These are phyloP conservation scores for Butyriboletus appendiculatus DNA, from an alignment of 1,284 basidiomycete genomes.

Conservation along the genomic window DNA sequence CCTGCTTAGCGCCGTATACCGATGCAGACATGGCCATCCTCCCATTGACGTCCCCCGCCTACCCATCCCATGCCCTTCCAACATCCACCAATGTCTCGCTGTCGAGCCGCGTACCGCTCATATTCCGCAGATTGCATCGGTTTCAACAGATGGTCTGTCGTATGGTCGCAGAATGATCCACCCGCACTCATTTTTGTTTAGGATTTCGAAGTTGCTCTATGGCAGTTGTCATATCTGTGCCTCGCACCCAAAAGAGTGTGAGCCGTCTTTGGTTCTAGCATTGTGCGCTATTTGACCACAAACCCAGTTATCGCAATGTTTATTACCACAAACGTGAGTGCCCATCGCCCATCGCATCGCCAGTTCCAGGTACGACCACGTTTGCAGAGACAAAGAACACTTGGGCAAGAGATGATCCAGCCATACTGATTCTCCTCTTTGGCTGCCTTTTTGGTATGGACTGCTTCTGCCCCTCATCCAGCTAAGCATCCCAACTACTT, in stretches of 20 bases:
- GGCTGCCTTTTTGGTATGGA: constrained; percentile 71
- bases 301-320: constrained; percentile 78
- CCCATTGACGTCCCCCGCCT: constrained; percentile 51
- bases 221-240: constrained; percentile 92
- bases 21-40: constrained; percentile 45
- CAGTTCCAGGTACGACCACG: background rate
- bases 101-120: constrained; percentile 68
- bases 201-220: constrained; percentile 95
- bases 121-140: constrained; percentile 75
- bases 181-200: constrained; percentile 35
- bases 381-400: constrained; percentile 92
- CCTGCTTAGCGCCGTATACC: too few species aligned
- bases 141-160: constrained; percentile 81
- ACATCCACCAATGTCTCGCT: constrained; percentile 37
- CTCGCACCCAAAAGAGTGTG: constrained; percentile 89
- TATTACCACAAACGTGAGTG: constrained; percentile 85
- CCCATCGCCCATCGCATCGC: too few species aligned
- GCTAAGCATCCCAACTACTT: background rate
- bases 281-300: constrained; percentile 13
- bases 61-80: constrained; percentile 39
- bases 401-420: constrained; percentile 95
- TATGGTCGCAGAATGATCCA: background rate
- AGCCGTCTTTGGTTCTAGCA: constrained; percentile 37
- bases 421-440: constrained; percentile 83
- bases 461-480: background rate